Evolutionary conservation across 306 rosid species (phyloP).

Genomic region (Macrotyloma uniflorum): DNA sequence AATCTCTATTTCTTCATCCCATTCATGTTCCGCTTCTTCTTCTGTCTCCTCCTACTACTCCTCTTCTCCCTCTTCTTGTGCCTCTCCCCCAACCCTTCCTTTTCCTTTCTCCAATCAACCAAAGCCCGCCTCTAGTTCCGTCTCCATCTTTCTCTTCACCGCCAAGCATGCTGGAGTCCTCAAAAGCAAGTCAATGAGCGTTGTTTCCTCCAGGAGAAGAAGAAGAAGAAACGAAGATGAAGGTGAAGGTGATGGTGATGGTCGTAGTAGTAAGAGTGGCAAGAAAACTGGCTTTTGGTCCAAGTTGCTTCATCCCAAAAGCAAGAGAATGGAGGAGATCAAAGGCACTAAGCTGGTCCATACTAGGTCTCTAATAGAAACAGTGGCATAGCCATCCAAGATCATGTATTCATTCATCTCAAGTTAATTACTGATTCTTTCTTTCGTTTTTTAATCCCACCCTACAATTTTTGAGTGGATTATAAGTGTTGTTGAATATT

Average conservation of each 20-base stretch:
- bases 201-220: constrained; percentile 44
- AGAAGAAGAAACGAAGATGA: background rate
- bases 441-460: background rate
- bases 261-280: constrained; percentile 1
- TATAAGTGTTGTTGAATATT: background rate
- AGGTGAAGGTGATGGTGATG: background rate
- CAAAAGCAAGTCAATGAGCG: constrained; percentile 60
- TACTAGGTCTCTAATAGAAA: constrained; percentile 48
- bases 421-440: background rate
- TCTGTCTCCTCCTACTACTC: constrained; percentile 62
- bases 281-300: constrained; percentile 68
- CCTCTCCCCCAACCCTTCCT: constrained; percentile 49
- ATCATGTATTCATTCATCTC: background rate
- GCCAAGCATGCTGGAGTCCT: constrained; percentile 44
- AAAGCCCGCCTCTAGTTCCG: background rate
- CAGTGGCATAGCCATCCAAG: background rate
- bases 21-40: constrained; percentile 21
- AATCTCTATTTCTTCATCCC: constrained; percentile 30
- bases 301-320: constrained; percentile 61
- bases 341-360: constrained; percentile 34
- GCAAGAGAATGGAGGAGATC: constrained; percentile 37
- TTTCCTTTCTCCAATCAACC: constrained; percentile 14
- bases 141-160: constrained; percentile 38
- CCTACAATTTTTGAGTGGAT: constrained; percentile 22
- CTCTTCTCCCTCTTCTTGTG: constrained; percentile 51